phyloP scores from a whole-genome alignment of 2,329 filamentous ascomycete genomes.

The Fusarium sp. region DNA sequence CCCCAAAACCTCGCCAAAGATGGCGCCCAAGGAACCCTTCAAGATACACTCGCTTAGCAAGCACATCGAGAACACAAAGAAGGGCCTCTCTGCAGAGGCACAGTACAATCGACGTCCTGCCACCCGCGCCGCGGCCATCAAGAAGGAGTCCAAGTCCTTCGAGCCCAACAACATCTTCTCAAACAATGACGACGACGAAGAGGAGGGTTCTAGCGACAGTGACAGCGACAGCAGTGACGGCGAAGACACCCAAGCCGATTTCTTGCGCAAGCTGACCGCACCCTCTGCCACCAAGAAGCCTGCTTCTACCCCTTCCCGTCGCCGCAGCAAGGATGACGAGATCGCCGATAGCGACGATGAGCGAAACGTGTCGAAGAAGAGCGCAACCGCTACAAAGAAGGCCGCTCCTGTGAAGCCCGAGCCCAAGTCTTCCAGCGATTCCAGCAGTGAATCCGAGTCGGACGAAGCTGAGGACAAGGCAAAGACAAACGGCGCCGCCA shows the following conservation, averaged over 20 bases:
- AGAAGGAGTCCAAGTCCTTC: slow-evolving; percentile 43
- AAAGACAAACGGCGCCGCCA: slow-evolving; percentile 38
- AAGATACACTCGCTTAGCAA: slow-evolving; percentile 53
- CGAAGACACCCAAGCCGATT: slow-evolving; percentile 40
- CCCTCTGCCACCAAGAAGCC: slow-evolving; percentile 22
- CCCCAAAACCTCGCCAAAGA: slow-evolving; percentile 39
- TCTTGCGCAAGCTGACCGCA: slow-evolving; percentile 49
- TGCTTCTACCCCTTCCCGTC: slow-evolving; percentile 28
- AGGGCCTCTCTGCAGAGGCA: slow-evolving; percentile 48
- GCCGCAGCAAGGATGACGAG: slow-evolving; percentile 51
- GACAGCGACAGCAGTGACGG: slow-evolving; percentile 48
- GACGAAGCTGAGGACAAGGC: slow-evolving; percentile 37
- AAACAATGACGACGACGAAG: slow-evolving; percentile 47
- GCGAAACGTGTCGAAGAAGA: slow-evolving; percentile 46
- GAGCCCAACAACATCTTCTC: slow-evolving; percentile 46
- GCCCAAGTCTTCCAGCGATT: slow-evolving; percentile 35
- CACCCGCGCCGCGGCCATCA: slow-evolving; percentile 46
- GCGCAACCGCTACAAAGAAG: slow-evolving; percentile 25
- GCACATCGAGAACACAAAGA: slow-evolving; percentile 54
- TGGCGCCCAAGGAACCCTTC: slow-evolving; percentile 53
- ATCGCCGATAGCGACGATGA: slow-evolving; percentile 59
- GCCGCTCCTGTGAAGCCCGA: slow-evolving; percentile 30
- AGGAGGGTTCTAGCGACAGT: slow-evolving; percentile 49
- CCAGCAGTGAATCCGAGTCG: slow-evolving; percentile 47
- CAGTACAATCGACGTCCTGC: slow-evolving; percentile 48